phyloP scores from a whole-genome alignment of 305 asterid genomes.

The Rubia peregrina region DNA sequence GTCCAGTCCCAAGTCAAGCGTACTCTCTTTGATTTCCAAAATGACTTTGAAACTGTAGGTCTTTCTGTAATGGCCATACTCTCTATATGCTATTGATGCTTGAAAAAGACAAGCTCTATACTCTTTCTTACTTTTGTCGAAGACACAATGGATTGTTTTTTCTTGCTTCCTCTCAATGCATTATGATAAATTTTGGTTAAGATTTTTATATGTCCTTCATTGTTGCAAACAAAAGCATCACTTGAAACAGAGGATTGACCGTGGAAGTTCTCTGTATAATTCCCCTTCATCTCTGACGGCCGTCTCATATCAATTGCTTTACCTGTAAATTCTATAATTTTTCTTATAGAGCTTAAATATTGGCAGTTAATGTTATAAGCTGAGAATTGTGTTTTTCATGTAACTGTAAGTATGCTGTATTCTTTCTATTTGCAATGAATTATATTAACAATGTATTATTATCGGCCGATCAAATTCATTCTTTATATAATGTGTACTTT shows the following conservation, averaged over 20 bases:
- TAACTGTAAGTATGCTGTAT: background rate
- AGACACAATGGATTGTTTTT: background rate
- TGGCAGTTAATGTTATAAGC: background rate
- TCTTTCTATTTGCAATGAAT: background rate
- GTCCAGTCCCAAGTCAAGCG: slow-evolving; percentile 35
- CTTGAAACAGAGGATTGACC: background rate
- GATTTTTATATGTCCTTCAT: background rate
- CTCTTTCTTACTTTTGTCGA: background rate
- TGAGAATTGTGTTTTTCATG: background rate
- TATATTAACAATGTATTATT: background rate
- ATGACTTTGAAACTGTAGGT: slow-evolving; percentile 33
- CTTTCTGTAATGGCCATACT: background rate
- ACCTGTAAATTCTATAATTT: background rate
- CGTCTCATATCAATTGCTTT: background rate
- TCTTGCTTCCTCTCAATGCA: background rate
- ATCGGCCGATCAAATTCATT: background rate
- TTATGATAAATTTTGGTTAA: background rate
- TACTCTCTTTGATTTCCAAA: slow-evolving; percentile 39
- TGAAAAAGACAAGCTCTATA: background rate
- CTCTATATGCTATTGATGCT: background rate
- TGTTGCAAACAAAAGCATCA: background rate
- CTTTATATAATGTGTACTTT: background rate
- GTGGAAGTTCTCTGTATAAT: background rate
- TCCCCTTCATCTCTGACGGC: background rate
- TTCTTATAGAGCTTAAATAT: background rate